Base-by-base conservation (phyloP, 768 basidiomycete species). In the Psilocybe cyanescens region DNA sequence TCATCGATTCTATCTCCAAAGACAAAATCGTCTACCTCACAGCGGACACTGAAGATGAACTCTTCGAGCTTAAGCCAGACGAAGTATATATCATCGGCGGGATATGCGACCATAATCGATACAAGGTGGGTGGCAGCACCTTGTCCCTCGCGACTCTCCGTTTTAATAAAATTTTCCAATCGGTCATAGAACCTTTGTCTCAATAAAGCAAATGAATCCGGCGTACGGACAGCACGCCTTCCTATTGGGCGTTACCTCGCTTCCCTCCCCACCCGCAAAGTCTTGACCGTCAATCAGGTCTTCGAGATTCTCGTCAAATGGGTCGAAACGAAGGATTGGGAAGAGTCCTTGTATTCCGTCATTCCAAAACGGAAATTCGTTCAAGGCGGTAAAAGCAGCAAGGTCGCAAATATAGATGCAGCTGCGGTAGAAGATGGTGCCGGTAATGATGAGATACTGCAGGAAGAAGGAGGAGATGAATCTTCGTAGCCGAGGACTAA, bases 31-130 rank as follows among this genome's bases (percentile, higher is more conserved):
- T 99, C 41, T 99, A 99, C 74, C 86, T 99, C 55, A 97, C 97
- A 6, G 97, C 96, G 2, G 97, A 99, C 76, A 89, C 96, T 7
- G 83, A 88, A 31, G 86, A 96, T 53, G 94, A 96, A 75, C 77
- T 99, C 46, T 77, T 81, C n/a, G 89, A 92, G 68, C 83, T 99
- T 57, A 86, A 81, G 57, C 87, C 93, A 57, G 87, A 89, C 46
- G 91, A 96, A 71, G 91, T 89, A 7, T 99, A 99, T 72, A 87
- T 99, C 67, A 95, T 99, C 55, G 97, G 97, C 49, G 97, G 96
- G 4, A 90, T 99, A 67, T 90, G 90, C 61, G 97, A 99, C 74
- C 92, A 91, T 71, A 99, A 99, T 76, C 91, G 97, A 46, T 93
- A 96, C 81, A 98, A 97, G 86, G 97, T 83, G 62, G 58, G 68